These are phyloP conservation scores for Naganishia sp. DNA, from an alignment of 1,284 basidiomycete genomes.

Conservation along the genomic window DNA sequence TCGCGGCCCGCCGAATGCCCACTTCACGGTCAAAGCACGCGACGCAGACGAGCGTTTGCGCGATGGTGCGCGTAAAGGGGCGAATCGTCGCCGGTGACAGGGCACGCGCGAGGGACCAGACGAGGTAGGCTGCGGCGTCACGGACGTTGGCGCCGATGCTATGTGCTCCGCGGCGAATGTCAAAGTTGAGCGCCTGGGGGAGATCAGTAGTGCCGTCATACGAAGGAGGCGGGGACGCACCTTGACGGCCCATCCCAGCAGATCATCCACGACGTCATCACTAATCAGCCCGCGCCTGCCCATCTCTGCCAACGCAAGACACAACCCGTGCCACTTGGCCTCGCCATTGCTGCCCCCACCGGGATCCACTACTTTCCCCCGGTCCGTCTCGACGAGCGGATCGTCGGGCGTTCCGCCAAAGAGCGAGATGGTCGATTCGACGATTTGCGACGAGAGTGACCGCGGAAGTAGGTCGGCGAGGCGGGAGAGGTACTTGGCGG, in stretches of 20 bases:
- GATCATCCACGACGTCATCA: conserved; percentile 61
- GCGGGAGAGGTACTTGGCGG: conserved; percentile 88
- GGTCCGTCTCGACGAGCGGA: conserved; percentile 44
- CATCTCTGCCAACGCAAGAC: conserved; percentile 88
- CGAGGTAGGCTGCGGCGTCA: conserved; percentile 89
- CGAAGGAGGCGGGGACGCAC: conserved; percentile 53
- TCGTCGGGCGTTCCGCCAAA: conserved; percentile 56
- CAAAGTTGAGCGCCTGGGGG: conserved; percentile 81
- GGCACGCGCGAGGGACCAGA: conserved; percentile 90
- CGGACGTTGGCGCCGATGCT: conserved; percentile 92
- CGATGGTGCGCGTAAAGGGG: conserved; percentile 67
- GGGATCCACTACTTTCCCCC: conserved; percentile 48
- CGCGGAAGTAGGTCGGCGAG: conserved; percentile 76
- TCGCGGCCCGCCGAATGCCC: conserved; percentile 92
- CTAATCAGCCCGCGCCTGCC: conserved; percentile 75
- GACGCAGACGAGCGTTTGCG: conserved; percentile 71
- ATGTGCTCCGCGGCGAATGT: conserved; percentile 85
- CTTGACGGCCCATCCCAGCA: conserved; percentile 77
- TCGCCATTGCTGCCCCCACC: conserved; percentile 70
- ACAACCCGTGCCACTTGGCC: conserved; percentile 91
- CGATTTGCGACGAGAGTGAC: conserved; percentile 74
- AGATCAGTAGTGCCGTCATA: background rate
- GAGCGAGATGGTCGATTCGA: conserved; percentile 75
- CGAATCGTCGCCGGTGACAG: conserved; percentile 64
- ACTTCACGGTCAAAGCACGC: conserved; percentile 91